Evolutionary conservation across 768 basidiomycete species (phyloP).

Genomic region (Mycena galopus): DNA sequence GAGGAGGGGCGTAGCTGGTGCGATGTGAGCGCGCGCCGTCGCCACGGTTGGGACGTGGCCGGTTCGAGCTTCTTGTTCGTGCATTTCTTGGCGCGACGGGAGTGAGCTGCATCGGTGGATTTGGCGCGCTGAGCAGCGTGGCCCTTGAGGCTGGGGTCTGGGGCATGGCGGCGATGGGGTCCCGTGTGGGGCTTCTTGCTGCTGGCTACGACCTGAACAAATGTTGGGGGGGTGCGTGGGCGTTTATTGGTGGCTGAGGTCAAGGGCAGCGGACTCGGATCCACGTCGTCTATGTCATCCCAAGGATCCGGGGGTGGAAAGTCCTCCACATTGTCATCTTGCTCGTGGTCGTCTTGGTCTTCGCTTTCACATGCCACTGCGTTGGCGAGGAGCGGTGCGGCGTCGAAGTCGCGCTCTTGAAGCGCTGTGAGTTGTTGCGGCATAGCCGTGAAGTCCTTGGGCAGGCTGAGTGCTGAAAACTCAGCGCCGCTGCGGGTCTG

Average conservation of each 20-base stretch:
- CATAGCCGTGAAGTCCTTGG: background rate
- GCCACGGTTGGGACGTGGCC: background rate
- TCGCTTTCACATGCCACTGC: background rate
- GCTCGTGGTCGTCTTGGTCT: constrained; percentile 6
- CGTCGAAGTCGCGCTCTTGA: background rate
- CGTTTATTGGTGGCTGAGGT: background rate
- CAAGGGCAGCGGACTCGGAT: background rate
- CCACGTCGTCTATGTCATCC: background rate
- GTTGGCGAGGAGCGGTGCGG: background rate
- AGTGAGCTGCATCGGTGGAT: background rate
- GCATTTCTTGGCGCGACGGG: background rate
- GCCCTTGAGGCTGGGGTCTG: too few relatives aligned
- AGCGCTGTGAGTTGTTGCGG: too few relatives aligned
- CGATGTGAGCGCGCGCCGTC: background rate
- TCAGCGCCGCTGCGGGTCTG: constrained; percentile 14
- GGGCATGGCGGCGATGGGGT: background rate
- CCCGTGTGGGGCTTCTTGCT: background rate
- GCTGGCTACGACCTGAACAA: too few relatives aligned
- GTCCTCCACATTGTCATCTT: background rate
- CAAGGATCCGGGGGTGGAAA: background rate
- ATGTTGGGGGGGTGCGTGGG: background rate
- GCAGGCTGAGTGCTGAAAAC: background rate
- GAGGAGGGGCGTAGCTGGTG: background rate
- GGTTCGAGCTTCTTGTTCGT: background rate
- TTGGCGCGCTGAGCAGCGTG: background rate